These are phyloP conservation scores for Zymoseptoria pseudotritici DNA, from an alignment of 2,329 filamentous ascomycete genomes.

Conservation along the genomic window DNA sequence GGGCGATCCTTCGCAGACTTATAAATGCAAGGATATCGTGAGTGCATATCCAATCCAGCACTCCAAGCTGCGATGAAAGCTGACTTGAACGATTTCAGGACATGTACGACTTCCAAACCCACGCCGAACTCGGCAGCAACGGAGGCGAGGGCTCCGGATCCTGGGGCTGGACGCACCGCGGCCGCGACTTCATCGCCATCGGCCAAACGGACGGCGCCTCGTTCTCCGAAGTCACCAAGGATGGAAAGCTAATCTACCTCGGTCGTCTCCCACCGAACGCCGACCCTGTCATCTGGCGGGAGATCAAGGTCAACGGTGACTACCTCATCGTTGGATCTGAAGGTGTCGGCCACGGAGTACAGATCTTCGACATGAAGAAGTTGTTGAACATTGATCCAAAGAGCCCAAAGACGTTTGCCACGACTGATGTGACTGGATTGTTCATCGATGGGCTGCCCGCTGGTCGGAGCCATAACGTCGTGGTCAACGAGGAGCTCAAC, in stretches of 20 bases:
- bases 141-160: slow-evolving; percentile 39
- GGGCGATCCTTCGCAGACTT: slow-evolving; percentile 43
- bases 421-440: slow-evolving; percentile 31
- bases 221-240: slow-evolving; percentile 47
- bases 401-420: slow-evolving; percentile 38
- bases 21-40: slow-evolving; percentile 32
- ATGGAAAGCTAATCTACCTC: slow-evolving; percentile 47
- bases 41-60: too few relatives aligned
- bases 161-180: slow-evolving; percentile 49
- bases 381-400: slow-evolving; percentile 42
- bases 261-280: slow-evolving; percentile 46
- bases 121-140: slow-evolving; percentile 46
- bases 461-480: slow-evolving; percentile 48
- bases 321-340: slow-evolving; percentile 40
- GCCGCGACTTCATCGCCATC: slow-evolving; percentile 49
- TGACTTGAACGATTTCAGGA: slow-evolving; percentile 26
- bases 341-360: slow-evolving; percentile 48
- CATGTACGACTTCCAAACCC: slow-evolving; percentile 49
- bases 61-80: slow-evolving; percentile 25
- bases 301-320: slow-evolving; percentile 42
- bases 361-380: slow-evolving; percentile 57
- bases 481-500: slow-evolving; percentile 44
- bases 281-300: slow-evolving; percentile 44
- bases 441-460: slow-evolving; percentile 38
- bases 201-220: slow-evolving; percentile 50